phyloP scores from a whole-genome alignment of 1,284 basidiomycete genomes.

The Singerocomus inundabilis region DNA sequence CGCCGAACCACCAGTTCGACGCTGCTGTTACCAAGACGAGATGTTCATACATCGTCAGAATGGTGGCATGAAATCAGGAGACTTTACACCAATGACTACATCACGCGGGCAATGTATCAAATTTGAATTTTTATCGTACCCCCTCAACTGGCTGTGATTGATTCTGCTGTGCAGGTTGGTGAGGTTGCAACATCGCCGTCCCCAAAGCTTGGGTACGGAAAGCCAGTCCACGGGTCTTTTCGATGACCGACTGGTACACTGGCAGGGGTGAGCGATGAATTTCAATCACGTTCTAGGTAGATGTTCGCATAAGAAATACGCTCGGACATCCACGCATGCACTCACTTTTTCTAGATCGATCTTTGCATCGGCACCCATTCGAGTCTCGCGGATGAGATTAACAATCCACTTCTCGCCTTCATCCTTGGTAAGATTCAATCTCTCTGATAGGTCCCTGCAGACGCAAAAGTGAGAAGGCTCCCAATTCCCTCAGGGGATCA shows the following conservation, averaged over 20 bases:
- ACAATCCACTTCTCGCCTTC: constrained; percentile 99
- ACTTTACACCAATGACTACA: constrained; percentile 11
- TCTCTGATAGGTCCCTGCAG: constrained; percentile 82
- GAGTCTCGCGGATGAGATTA: constrained; percentile 94
- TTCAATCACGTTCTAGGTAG: constrained; percentile 84
- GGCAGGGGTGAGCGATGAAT: constrained; percentile 90
- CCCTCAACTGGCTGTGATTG: constrained; percentile 34
- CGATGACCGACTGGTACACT: constrained; percentile 93
- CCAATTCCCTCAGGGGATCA: neutral
- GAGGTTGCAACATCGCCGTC: constrained; percentile 71
- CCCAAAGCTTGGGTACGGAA: constrained; percentile 90
- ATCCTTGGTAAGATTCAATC: constrained; percentile 87
- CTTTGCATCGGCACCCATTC: constrained; percentile 94
- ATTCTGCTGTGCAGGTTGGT: constrained; percentile 36
- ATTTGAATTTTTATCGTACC: constrained; percentile 21
- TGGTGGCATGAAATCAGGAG: neutral
- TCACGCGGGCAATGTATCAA: constrained; percentile 1
- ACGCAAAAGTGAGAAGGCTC: neutral
- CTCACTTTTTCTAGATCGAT: constrained; percentile 91
- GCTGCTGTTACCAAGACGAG: neutral
- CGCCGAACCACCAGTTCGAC: neutral
- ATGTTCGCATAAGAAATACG: constrained; percentile 10
- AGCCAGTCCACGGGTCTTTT: constrained; percentile 91
- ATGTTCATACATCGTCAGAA: neutral
- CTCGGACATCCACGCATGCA: neutral